A percentile compares a stretch with the other conserved stretches of the same genome.
Conservation (phyloP, 2,329 filamentous ascomycete species). For the Aspergillus ochraceoroseus region DNA sequence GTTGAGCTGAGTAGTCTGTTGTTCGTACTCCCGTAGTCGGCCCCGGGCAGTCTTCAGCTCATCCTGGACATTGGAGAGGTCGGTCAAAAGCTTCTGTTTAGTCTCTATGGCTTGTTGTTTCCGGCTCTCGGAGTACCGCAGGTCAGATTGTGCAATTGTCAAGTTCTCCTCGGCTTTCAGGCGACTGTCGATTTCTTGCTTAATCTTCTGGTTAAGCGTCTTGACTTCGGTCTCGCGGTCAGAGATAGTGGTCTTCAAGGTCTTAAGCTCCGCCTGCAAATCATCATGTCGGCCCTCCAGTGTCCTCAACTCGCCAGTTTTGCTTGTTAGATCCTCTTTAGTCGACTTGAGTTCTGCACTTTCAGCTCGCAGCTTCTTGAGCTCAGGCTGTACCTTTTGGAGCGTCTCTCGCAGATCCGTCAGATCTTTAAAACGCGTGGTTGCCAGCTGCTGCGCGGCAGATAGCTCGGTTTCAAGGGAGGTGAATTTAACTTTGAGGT, state of each 20-base stretch:
- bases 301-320: conserved; percentile 61
- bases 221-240: conserved; percentile 77
- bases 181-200: conserved; percentile 66
- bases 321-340: conserved; percentile 67
- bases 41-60: conserved; percentile 56
- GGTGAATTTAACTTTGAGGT: conserved; percentile 64
- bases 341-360: conserved; percentile 66
- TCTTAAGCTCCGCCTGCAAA: conserved; percentile 66
- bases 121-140: conserved; percentile 71
- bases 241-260: conserved; percentile 62
- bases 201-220: conserved; percentile 69
- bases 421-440: conserved; percentile 82
- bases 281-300: conserved; percentile 80
- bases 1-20: conserved; percentile 63
- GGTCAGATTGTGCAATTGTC: conserved; percentile 66
- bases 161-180: conserved; percentile 74
- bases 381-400: conserved; percentile 79
- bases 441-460: conserved; percentile 79
- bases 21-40: conserved; percentile 69
- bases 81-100: conserved; percentile 64
- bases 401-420: conserved; percentile 73
- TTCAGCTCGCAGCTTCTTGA: conserved; percentile 73
- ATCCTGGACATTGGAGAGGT: conserved; percentile 67
- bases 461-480: conserved; percentile 75
- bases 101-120: conserved; percentile 71